phyloP scores from a whole-genome alignment of 257 asterid species.

The Haberlea rhodopensis region DNA sequence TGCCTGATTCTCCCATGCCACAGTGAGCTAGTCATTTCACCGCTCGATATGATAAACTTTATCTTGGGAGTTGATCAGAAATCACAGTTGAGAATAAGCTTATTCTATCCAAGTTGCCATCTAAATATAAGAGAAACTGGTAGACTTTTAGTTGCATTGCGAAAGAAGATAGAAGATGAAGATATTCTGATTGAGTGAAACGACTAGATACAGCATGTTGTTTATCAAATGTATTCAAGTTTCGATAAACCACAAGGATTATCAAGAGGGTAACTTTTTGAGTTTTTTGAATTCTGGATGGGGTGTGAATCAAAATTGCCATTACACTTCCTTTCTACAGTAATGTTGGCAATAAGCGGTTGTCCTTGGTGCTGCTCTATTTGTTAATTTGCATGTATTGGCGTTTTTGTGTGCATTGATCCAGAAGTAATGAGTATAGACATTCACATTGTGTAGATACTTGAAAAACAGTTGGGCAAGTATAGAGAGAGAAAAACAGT shows the following conservation, averaged over 20 bases:
- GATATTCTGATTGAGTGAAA: too few relatives aligned
- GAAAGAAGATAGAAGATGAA: too few relatives aligned
- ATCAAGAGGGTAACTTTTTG: conserved; percentile 75
- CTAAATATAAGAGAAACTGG: too few relatives aligned
- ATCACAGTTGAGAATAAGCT: too few relatives aligned
- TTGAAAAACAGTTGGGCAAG: not conserved
- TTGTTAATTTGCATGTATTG: conserved; percentile 5
- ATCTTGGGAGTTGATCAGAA: too few relatives aligned
- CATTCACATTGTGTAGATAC: not conserved
- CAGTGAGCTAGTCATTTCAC: too few relatives aligned
- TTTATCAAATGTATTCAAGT: conserved; percentile 89
- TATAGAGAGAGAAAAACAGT: not conserved
- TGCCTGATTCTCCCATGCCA: too few relatives aligned
- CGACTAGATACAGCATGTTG: conserved; percentile 70
- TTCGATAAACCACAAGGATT: conserved; percentile 76
- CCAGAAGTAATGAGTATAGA: too few relatives aligned
- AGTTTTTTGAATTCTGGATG: conserved; percentile 88
- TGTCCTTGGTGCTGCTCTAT: conserved; percentile 72
- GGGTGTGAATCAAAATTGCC: conserved; percentile 96
- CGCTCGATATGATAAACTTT: too few relatives aligned
- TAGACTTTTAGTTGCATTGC: too few relatives aligned
- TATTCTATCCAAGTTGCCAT: too few relatives aligned
- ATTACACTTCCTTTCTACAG: conserved; percentile 81
- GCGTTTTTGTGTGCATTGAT: not conserved
- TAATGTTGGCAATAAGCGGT: conserved; percentile 71